These are phyloP conservation scores for Plasmodium ovale DNA, from an alignment of 169 alveolate genomes.

Conservation along the genomic window DNA sequence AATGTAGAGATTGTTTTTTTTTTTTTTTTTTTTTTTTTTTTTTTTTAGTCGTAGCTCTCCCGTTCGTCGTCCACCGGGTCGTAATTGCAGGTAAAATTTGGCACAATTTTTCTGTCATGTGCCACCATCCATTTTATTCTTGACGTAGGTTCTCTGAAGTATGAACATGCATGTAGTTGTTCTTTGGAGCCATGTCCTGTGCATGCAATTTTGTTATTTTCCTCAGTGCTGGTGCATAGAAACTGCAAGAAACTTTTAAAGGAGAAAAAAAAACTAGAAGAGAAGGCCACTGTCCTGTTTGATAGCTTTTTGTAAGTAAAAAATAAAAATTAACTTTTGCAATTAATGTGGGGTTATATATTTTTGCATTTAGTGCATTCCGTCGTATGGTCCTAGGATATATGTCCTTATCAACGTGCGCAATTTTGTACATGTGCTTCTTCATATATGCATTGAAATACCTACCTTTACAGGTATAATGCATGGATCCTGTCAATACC, in stretches of 20 bases:
- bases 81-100: conserved; percentile 24
- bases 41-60: conserved; percentile 44
- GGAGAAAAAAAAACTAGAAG: conserved; percentile 28
- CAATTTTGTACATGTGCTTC: background rate
- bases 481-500: conserved; percentile 30
- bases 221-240: conserved; percentile 14
- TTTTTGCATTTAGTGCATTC: background rate
- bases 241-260: conserved; percentile 44
- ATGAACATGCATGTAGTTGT: background rate
- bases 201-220: background rate
- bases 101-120: background rate
- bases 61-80: conserved; percentile 34
- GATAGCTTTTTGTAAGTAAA: conserved; percentile 30
- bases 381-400: too few relatives aligned
- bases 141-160: too few relatives aligned
- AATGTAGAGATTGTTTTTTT: too few relatives aligned
- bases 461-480: background rate
- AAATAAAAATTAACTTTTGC: background rate
- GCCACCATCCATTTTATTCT: too few relatives aligned
- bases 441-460: too few relatives aligned
- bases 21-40: conserved; percentile 8
- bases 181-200: background rate
- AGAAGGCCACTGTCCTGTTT: conserved; percentile 3
- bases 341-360: background rate
- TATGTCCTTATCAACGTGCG: too few relatives aligned